These are phyloP conservation scores for Aspergillus saccharolyticus DNA, from an alignment of 495 filamentous ascomycete species.

Conservation along the genomic window DNA sequence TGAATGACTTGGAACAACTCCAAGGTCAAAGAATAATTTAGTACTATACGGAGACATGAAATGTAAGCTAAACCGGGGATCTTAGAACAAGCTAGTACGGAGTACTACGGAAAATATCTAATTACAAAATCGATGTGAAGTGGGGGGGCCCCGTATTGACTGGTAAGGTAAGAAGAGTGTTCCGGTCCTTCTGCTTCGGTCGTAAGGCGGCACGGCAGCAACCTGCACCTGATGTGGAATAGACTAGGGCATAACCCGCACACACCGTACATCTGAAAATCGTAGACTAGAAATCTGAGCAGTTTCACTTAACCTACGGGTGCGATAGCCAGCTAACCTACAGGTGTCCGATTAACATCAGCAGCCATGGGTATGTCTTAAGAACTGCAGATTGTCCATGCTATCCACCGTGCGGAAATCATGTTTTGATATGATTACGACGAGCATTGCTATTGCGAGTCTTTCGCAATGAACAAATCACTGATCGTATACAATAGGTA, in stretches of 20 bases:
- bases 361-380: slow-evolving; percentile 46
- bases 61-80: too few species aligned
- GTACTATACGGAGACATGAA: too few species aligned
- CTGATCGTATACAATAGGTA: slow-evolving; percentile 44
- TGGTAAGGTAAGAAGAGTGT: too few species aligned
- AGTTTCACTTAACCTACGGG: slow-evolving; percentile 37
- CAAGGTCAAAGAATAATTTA: too few species aligned
- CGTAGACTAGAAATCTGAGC: slow-evolving; percentile 39
- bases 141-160: background rate
- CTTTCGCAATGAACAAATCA: background rate
- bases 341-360: slow-evolving; percentile 41
- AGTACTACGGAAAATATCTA: too few species aligned
- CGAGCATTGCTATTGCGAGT: background rate
- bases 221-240: slow-evolving; percentile 21
- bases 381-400: background rate
- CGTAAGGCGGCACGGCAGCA: background rate
- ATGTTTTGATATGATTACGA: background rate
- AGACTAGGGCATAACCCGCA: slow-evolving; percentile 49
- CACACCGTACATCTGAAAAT: slow-evolving; percentile 44
- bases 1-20: too few species aligned
- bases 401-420: background rate
- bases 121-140: too few species aligned
- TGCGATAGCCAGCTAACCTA: slow-evolving; percentile 45
- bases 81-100: too few species aligned
- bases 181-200: background rate